Evolutionary conservation across 1,139 yeast species (phyloP), one percentile per base, ranked within the genome.

Genomic region (Zhuliangozyma blackwelliae): DNA sequence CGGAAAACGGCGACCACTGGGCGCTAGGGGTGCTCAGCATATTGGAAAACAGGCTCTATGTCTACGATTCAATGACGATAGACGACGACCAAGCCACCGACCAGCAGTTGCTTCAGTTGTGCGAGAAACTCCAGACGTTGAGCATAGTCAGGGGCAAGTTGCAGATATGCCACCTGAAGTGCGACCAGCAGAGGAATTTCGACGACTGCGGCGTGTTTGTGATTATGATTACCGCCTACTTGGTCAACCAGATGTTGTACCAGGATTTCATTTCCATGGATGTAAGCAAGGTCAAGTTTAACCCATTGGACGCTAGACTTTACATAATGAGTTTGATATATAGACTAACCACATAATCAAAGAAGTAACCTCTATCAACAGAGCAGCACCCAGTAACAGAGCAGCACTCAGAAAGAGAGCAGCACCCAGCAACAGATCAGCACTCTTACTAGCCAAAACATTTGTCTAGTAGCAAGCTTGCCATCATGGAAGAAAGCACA

Each of bases 121-220:
- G 54, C 11, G 43, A 40, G 13, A 48, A 64, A 25, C 47, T 68
- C 11, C 49, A 50, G 33, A 33, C 44, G n/a, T 50, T 49, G 27
- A 40, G 41, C 13, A 43, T 59, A 16, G 45, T 55, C 26, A 46
- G 45, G 25, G 35, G 47, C 7, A 42, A 40, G 25, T 46, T 68
- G 12, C 48, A 53, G 28, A 40, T 65, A 2, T 39, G 55, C 7
- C 47, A 52, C 23, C 54, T 62, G 57, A 51, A 52, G 31, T 67
- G 72, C 36, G 67, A 65, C 44, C 76, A 70, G 43, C 76, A 70
- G 43, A 50, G 57, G 6, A 70, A 70, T 43, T 67, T 63, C 33
- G 75, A 69, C 45, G 76, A 70, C 47, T 70, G 76, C 47, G 76
- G 76, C 0, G 68, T 70, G 5, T 68, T 55, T 44, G 49, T 66